Base-by-base conservation (phyloP, 75 land plant species). In the Adiantum capillusveneris region DNA sequence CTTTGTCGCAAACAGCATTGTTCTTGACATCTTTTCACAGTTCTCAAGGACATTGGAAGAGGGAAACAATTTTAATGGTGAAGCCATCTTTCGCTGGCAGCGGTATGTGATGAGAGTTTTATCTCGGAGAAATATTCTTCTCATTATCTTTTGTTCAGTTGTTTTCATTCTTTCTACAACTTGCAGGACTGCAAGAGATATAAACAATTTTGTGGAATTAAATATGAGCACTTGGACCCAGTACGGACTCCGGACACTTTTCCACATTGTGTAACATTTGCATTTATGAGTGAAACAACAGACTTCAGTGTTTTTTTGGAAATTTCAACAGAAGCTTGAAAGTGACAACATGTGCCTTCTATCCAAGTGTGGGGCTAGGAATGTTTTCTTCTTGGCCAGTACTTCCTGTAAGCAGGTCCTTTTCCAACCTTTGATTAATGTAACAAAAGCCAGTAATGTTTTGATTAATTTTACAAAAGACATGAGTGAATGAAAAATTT, bases 61-160 rank as follows among this genome's bases (percentile, higher is more conserved):
- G 19, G 78, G 59, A 46, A 74, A 67, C 44, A 68, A 70, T 18
- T 45, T 77, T 29, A 61, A 64, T 2, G 90, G 90, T 52, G 84
- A 86, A 63, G 95, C 86, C 19, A 31, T 73, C 18, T 89, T 89
- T 67, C 86, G 95, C 31, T 85, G 86, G 90, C 95, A 89, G 67
- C 73, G 79, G 94, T 88, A 24, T 57, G 70, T 54, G 27, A 9
- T 34, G 3, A n/a, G n/a, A n/a, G n/a, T n/a, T n/a, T n/a, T n/a
- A n/a, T n/a, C n/a, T n/a, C n/a, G n/a, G n/a, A n/a, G n/a, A n/a
- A n/a, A n/a, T n/a, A n/a, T n/a, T n/a, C n/a, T n/a, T n/a, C n/a
- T n/a, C n/a, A n/a, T 34, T 5, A 9, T 34, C 37, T 34, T 34
- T 34, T 34, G 37, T 34, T 34, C 7, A 39, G 1, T 28, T 26